Evolutionary conservation across 1,284 basidiomycete species (phyloP).

Genomic region (Cutaneotrichosporon sp.): DNA sequence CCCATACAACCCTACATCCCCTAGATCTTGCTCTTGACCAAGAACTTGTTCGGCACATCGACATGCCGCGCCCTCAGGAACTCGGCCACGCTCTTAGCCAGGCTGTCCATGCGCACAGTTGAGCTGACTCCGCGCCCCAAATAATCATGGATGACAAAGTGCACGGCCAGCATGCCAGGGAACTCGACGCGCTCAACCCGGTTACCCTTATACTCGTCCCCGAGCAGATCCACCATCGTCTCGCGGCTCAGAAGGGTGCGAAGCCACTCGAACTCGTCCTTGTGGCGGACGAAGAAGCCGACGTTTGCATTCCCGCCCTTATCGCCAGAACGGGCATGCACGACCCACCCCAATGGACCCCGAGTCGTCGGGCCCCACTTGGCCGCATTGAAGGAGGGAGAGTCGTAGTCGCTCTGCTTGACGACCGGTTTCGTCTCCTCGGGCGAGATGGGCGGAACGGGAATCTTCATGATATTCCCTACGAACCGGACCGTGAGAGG

Average conservation of each 20-base stretch:
- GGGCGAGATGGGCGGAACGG: slow-evolving; percentile 5
- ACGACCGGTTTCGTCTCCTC: neutral
- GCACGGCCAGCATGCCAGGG: slow-evolving; percentile 34
- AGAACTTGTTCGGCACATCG: slow-evolving; percentile 20
- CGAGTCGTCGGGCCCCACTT: slow-evolving; percentile 25
- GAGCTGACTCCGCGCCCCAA: slow-evolving; percentile 30
- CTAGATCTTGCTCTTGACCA: slow-evolving; percentile 22
- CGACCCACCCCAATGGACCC: slow-evolving; percentile 31
- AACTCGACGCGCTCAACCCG: slow-evolving; percentile 37
- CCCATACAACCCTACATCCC: no score
- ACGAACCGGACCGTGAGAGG: slow-evolving; percentile 19
- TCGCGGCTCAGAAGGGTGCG: slow-evolving; percentile 25
- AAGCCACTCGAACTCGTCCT: slow-evolving; percentile 32
- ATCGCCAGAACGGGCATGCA: slow-evolving; percentile 37
- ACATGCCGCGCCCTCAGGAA: slow-evolving; percentile 20
- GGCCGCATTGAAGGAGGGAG: neutral
- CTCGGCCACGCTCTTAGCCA: slow-evolving; percentile 27
- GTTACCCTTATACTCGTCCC: slow-evolving; percentile 28
- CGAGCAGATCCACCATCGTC: slow-evolving; percentile 25
- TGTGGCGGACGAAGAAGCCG: slow-evolving; percentile 32
- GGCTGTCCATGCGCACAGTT: slow-evolving; percentile 20
- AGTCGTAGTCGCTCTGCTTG: slow-evolving; percentile 20
- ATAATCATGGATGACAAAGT: slow-evolving; percentile 45
- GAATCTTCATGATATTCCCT: slow-evolving; percentile 9
- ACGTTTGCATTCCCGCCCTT: slow-evolving; percentile 38